phyloP scores from a whole-genome alignment of 2,329 filamentous ascomycete genomes.

The Venturia pyrina region DNA sequence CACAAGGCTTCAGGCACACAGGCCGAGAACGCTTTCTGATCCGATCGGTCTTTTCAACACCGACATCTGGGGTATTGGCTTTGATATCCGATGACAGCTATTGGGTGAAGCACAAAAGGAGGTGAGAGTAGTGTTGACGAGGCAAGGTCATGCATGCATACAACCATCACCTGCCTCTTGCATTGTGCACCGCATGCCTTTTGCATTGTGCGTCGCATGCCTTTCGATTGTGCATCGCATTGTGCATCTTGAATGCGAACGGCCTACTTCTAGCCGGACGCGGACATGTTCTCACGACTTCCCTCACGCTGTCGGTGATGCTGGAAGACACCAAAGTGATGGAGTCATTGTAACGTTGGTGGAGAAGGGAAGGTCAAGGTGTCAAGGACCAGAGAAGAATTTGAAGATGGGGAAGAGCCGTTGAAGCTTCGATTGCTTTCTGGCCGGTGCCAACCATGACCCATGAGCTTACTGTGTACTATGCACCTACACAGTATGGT shows the following conservation, averaged over 20 bases:
- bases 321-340: too few relatives aligned
- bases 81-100: neutral
- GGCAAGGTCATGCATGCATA: too few relatives aligned
- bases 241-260: too few relatives aligned
- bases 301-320: too few relatives aligned
- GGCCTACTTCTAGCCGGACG: too few relatives aligned
- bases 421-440: neutral
- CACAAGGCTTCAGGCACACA: neutral
- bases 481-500: too few relatives aligned
- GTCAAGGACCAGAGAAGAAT: neutral
- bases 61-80: neutral
- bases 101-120: neutral
- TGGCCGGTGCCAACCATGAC: neutral
- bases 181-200: too few relatives aligned
- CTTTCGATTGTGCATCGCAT: too few relatives aligned
- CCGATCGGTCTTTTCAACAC: neutral
- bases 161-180: neutral
- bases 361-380: neutral
- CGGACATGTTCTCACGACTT: too few relatives aligned
- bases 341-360: neutral
- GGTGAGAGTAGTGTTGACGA: neutral
- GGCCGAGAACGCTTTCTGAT: neutral
- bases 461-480: too few relatives aligned
- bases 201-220: too few relatives aligned
- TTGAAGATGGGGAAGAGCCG: neutral